Conservation (phyloP, 2,329 filamentous ascomycete species). For the Nakataea oryzae region DNA sequence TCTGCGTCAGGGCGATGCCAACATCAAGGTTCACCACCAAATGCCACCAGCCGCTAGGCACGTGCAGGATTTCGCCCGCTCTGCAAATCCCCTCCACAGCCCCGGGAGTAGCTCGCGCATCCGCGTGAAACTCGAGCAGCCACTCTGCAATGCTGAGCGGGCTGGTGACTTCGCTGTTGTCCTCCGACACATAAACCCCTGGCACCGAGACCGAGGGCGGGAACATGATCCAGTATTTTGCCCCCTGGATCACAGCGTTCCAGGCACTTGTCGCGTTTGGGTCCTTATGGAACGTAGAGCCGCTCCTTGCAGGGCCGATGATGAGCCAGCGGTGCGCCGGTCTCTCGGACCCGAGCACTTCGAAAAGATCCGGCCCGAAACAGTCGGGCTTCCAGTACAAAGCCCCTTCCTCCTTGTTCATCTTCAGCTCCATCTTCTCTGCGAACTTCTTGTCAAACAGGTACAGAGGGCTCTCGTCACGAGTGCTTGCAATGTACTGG, state of each 20-base stretch:
- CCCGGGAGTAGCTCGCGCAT: conserved; percentile 64
- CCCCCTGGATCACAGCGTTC: conserved; percentile 85
- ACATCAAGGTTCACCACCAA: conserved; percentile 81
- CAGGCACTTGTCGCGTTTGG: conserved; percentile 69
- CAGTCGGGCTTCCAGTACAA: conserved; percentile 74
- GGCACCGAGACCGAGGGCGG: conserved; percentile 69
- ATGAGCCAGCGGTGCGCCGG: conserved; percentile 92
- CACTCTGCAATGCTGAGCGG: conserved; percentile 96
- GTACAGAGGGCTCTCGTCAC: conserved; percentile 84
- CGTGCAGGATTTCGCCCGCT: conserved; percentile 79
- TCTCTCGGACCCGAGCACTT: conserved; percentile 63
- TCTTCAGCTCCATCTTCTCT: conserved; percentile 67
- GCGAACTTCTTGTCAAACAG: conserved; percentile 83
- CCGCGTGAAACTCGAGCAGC: conserved; percentile 78
- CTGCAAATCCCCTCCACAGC: conserved; percentile 80
- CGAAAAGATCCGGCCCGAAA: conserved; percentile 81
- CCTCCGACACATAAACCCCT: conserved; percentile 79
- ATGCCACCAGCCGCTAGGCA: conserved; percentile 95
- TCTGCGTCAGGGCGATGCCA: conserved; percentile 86
- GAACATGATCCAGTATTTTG: conserved; percentile 99
- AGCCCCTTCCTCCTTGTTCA: conserved; percentile 39
- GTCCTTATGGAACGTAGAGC: conserved; percentile 90
- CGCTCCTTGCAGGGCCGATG: conserved; percentile 74
- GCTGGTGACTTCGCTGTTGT: conserved; percentile 87
- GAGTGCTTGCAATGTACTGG: conserved; percentile 68